Base-by-base conservation (phyloP, 352 stramenopile genomes). In the Phytophthora citrophthora region DNA sequence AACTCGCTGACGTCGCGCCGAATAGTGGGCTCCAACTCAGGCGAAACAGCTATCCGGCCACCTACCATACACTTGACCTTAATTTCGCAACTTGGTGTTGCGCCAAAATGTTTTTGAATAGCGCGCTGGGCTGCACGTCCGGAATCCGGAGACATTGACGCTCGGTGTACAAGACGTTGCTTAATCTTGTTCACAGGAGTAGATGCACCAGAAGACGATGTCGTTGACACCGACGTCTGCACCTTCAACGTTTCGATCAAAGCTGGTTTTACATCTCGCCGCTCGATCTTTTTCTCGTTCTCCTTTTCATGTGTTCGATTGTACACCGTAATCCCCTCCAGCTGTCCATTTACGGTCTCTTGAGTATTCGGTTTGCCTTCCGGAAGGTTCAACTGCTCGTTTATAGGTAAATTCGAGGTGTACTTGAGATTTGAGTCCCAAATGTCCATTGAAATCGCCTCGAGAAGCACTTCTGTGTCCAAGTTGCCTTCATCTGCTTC, bases 391-490 rank as follows among this genome's bases (percentile, higher is more conserved):
- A 93, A 48, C 27, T 93, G 84, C 48, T 93, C 68, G 20, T 71
- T 74, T 20, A 93, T 65, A 4, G 84, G 83, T 11, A 93, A 62
- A 52, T 92, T 94, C 11, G 88, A 93, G 15, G 79, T 83, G 52
- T 93, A 94, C 70, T 94, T 94, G 38, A 95, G 72, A 20, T 89
- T 87, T 10, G 82, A 85, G 47, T 91, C 81, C 79, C 83, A 96
- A 54, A 96, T 90, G 55, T 94, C 85, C 74, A 89, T 93, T 12
- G 88, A 88, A 43, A 96, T 96, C 2, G 88, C 88, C 68, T 96
- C 88, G 10, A 96, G 45, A 2, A 96, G 54, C 8, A 96, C 85
- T 64, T 96, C 88, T 0, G 86, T 79, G 38, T 94, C 86, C 16
- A 87, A 36, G 39, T 83, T 78, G 13, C 63, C 84, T 64, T 79